Evolutionary conservation across 345 rosid genomes (phyloP), one percentile per base, ranked within the genome.

Genomic region (Eucalyptus sideroxylon): DNA sequence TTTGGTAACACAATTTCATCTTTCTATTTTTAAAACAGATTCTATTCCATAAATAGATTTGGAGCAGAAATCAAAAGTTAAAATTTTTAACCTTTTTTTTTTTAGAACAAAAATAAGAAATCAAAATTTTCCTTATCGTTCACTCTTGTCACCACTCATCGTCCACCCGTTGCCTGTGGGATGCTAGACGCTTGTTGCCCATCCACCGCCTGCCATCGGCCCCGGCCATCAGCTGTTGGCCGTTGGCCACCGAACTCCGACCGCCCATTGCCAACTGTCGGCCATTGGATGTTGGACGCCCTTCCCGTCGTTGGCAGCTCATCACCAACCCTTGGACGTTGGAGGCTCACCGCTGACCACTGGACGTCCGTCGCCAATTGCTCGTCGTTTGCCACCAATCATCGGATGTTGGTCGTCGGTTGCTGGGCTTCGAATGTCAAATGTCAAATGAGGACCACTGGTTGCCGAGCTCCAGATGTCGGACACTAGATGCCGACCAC

Each of bases 181-280:
- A 53, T 0, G 2, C 26, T 0, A 17, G 5, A 19, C 0, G 2
- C 24, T 0, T 53, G 2, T 53, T 1, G 2, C 59, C 24, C 59
- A 53, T 9, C 0, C 0, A 0, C 0, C 2, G 1, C 59, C 5
- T 19, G 26, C 59, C 59, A 53, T 53, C 59, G 0, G 0, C 26
- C 59, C 2, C 2, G 0, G 5, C 26, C 59, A 19, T 53, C 5
- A 8, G 11, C 5, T 0, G 5, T 2, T 0, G 11, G 0, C 11
- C 0, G 11, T 0, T 53, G 0, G 59, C 0, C 59, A 53, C 2
- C 0, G 0, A 0, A 2, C 26, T 53, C 0, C 0, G 10, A 53
- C 1, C 0, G 26, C 26, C 26, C 26, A 21, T 53, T 5, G 2
- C 26, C 10, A 53, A 53, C 0, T 19, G 11, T 19, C 0, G 10